A percentile compares a stretch with the other conserved stretches of the same genome.
Conservation (phyloP, 202 grass and related monocot species). For the Carex arenaria region DNA sequence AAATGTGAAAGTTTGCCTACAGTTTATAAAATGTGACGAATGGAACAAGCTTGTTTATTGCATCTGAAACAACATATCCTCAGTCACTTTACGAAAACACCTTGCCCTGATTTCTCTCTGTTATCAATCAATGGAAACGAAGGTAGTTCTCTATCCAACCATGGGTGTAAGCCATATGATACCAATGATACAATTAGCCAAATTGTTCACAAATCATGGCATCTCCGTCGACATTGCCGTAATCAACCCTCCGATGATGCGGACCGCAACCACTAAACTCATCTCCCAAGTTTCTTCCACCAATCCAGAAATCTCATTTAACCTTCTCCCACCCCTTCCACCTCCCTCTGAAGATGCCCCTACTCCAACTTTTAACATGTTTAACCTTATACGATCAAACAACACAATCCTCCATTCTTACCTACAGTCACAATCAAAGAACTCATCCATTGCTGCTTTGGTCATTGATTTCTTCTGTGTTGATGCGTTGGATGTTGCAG, state of each 20-base stretch:
- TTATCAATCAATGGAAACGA: background rate
- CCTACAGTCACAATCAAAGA: conserved; percentile 31
- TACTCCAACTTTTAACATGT: conserved; percentile 21
- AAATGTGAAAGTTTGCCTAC: no score
- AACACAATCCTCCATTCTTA: conserved; percentile 13
- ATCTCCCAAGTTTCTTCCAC: conserved; percentile 16
- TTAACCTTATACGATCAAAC: conserved; percentile 27
- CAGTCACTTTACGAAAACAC: no score
- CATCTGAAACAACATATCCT: no score
- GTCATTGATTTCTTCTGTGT: conserved; percentile 51
- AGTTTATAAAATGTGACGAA: no score
- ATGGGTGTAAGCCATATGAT: conserved; percentile 47
- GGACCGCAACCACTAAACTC: background rate
- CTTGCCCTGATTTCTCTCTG: no score
- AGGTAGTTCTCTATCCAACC: conserved; percentile 29
- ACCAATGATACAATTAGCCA: conserved; percentile 63
- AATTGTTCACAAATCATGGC: conserved; percentile 32
- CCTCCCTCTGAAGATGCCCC: background rate
- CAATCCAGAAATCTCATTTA: conserved; percentile 38
- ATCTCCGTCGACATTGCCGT: conserved; percentile 35
- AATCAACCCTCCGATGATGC: conserved; percentile 17
- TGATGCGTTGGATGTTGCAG: conserved; percentile 35
- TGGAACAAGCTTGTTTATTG: no score
- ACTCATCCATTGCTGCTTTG: conserved; percentile 22
- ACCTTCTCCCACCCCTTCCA: conserved; percentile 19